Evolutionary conservation across 768 basidiomycete genomes (phyloP).

Genomic region (Auricularia heimuer): DNA sequence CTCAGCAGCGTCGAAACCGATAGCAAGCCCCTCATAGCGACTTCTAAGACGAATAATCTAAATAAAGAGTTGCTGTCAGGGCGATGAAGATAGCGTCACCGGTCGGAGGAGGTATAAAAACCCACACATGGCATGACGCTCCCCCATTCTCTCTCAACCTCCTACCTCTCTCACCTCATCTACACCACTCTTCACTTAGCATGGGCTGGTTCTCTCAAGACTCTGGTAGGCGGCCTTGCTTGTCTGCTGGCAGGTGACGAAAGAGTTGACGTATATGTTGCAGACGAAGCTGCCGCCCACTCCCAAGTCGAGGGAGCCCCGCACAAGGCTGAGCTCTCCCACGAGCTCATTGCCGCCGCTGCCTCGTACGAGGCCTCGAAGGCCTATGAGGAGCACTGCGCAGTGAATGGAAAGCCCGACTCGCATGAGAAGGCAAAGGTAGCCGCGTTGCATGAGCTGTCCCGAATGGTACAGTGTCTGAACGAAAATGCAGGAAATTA

Average conservation of each 20-base stretch:
- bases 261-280: not conserved
- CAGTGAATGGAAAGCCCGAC: slow-evolving; percentile 22
- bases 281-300: not conserved
- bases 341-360: slow-evolving; percentile 8
- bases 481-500: slow-evolving; percentile 24
- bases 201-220: not conserved
- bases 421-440: slow-evolving; percentile 12
- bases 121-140: not conserved
- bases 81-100: not conserved
- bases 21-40: not conserved
- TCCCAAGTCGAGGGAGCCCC: not conserved
- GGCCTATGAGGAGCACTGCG: slow-evolving; percentile 19
- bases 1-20: too few relatives aligned
- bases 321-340: not conserved
- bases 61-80: not conserved
- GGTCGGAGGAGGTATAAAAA: not conserved
- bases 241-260: not conserved
- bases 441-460: too few relatives aligned
- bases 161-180: not conserved
- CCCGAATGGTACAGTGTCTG: slow-evolving; percentile 7
- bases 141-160: not conserved
- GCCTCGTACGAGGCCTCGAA: slow-evolving; percentile 7
- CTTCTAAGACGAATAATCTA: not conserved
- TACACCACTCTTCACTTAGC: not conserved
- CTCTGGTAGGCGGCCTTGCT: not conserved